phyloP scores from a whole-genome alignment of 306 rosid species.

The Glycine latifolia region DNA sequence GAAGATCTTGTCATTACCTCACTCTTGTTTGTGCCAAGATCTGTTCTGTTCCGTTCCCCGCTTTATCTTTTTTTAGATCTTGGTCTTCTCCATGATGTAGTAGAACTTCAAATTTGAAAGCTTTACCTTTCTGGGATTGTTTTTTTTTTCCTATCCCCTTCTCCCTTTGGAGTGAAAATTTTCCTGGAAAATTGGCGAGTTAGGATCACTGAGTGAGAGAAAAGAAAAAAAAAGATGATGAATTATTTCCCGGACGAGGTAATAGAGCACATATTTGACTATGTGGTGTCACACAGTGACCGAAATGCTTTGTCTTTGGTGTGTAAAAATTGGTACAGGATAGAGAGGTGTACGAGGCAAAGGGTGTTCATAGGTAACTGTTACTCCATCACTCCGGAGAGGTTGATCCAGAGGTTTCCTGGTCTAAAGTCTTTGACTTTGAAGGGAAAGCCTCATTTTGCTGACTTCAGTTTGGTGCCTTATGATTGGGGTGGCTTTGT shows the following conservation, averaged over 20 bases:
- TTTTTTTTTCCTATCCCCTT: background rate
- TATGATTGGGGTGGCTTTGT: conserved; percentile 84
- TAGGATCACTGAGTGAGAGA: conserved; percentile 40
- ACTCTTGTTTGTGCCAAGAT: conserved; percentile 42
- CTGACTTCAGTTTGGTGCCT: conserved; percentile 95
- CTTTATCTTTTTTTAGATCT: conserved; percentile 46
- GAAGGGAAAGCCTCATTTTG: conserved; percentile 97
- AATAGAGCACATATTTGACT: conserved; percentile 82
- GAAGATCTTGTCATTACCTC: conserved; percentile 32
- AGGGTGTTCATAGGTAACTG: conserved; percentile 89
- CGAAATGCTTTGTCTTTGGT: conserved; percentile 86
- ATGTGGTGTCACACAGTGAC: conserved; percentile 73
- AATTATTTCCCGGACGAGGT: conserved; percentile 97
- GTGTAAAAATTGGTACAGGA: conserved; percentile 85
- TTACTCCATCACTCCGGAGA: conserved; percentile 81
- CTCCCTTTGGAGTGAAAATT: conserved; percentile 23
- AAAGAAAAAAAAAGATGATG: conserved; percentile 50
- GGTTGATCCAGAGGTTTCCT: conserved; percentile 75
- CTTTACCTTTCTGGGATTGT: conserved; percentile 16
- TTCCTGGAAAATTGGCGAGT: conserved; percentile 47
- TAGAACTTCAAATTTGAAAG: conserved; percentile 16
- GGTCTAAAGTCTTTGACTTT: conserved; percentile 71
- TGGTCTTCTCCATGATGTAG: conserved; percentile 28
- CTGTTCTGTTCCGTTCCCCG: background rate
- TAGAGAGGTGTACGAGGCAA: conserved; percentile 74